Conservation (phyloP, 129 eudicot species). For the Ambrosia trifida region DNA sequence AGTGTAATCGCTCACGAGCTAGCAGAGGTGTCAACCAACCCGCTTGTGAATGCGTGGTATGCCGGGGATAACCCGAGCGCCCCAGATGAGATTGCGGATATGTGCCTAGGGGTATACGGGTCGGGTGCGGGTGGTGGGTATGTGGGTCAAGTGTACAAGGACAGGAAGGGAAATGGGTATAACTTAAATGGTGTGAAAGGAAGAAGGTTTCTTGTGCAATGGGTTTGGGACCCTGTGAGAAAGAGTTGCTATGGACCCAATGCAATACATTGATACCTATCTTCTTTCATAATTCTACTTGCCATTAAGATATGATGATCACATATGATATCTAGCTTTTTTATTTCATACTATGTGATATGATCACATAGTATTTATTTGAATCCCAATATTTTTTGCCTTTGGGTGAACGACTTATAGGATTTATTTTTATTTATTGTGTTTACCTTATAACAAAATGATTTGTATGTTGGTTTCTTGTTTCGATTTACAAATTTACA, state of each 20-base stretch:
- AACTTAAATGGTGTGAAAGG: constrained; percentile 61
- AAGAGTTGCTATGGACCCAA: constrained; percentile 69
- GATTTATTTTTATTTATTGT: no score
- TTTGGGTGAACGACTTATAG: no score
- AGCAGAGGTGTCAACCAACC: constrained; percentile 62
- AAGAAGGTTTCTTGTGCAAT: constrained; percentile 63
- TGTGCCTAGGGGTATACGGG: constrained; percentile 62
- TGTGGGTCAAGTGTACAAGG: constrained; percentile 54
- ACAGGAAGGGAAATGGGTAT: constrained; percentile 48
- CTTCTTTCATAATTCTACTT: no score
- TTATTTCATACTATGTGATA: no score
- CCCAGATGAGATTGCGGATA: constrained; percentile 63
- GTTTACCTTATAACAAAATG: no score
- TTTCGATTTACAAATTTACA: no score
- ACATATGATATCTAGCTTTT: no score
- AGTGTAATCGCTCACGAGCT: constrained; percentile 68
- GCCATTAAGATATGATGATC: no score
- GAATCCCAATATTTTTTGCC: no score
- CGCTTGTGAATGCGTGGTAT: constrained; percentile 65
- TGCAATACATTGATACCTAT: constrained; percentile 41
- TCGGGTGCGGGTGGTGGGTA: constrained; percentile 72
- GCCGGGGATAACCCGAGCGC: constrained; percentile 57
- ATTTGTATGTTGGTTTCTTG: no score
- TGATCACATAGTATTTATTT: no score
- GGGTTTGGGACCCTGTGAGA: constrained; percentile 65